Evolutionary conservation across 1,284 basidiomycete species (phyloP), one percentile per base, ranked within the genome.

Genomic region (Laetiporus sulphureus): DNA sequence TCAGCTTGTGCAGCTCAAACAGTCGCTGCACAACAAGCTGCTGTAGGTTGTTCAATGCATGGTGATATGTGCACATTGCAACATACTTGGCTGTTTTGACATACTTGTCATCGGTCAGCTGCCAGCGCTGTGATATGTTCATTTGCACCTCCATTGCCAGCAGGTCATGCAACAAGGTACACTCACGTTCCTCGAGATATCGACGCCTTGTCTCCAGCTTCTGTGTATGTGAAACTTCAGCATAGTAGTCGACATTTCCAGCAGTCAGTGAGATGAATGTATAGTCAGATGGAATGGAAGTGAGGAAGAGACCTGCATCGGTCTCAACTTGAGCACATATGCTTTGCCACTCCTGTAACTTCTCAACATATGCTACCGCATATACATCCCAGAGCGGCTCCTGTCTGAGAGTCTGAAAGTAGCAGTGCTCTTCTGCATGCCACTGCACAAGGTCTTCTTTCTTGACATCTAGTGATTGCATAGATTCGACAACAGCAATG

Each of bases 1-100:
- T 62, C 21, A 58, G 43, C 38, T 59, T 62, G n/a, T 56, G 41
- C 3, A 65, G 45, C 45, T 65, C 59, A 32, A 64, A 62, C 1
- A 65, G 47, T 4, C 56, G 46, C 40, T 57, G 51, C 1, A 60
- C 46, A 13, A 65, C 56, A 5, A 63, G 55, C 8, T 45, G 20
- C 29, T 64, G 56, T 0, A 64, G 48, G 23, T 52, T 41, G 18
- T 57, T 48, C 3, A 63, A 46, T 0, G 60, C 57, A 2, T 38
- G 36, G 2, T 51, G 50, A 34, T 55, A 63, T n/a, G 48, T 42
- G 2, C 52, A 47, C 15, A 50, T 33, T 1, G 33, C 16, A 4
- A 59, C 38, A 27, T 53, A 54, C 31, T 44, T 36, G 4, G 41
- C 21, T 2, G 48, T 46, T 0, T 34, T n/a, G 4, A n/a, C 3